phyloP scores from a whole-genome alignment of 208 protist species.

The Leishmania tarentolae region DNA sequence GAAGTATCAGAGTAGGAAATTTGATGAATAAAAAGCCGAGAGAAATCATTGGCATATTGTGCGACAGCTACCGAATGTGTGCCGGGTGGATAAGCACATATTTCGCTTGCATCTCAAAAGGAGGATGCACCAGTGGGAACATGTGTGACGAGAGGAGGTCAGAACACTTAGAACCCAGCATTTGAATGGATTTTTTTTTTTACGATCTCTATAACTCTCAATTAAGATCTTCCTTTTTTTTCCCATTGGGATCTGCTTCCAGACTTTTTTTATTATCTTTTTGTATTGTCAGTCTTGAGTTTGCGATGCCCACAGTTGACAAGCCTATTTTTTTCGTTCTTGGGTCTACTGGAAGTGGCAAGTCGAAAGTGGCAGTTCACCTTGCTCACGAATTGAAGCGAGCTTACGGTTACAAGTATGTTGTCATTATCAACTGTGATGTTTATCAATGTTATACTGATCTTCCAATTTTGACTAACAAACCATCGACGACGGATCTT shows the following conservation, averaged over 20 bases:
- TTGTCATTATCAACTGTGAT: slow-evolving; percentile 90
- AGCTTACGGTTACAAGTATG: slow-evolving; percentile 40
- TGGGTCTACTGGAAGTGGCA: slow-evolving; percentile 87
- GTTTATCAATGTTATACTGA: slow-evolving; percentile 88
- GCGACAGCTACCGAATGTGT: neutral
- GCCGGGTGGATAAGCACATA: neutral
- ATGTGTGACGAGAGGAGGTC: neutral
- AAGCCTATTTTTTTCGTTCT: slow-evolving; percentile 81
- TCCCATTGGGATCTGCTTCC: neutral
- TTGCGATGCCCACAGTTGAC: slow-evolving; percentile 18
- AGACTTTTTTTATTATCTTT: neutral
- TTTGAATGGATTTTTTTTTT: neutral
- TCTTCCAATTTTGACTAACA: slow-evolving; percentile 91
- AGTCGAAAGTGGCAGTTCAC: slow-evolving; percentile 70
- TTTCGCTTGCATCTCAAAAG: neutral
- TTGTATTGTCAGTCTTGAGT: neutral
- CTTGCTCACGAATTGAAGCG: slow-evolving; percentile 61
- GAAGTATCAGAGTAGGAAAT: neutral
- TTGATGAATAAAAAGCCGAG: neutral
- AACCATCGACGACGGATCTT: slow-evolving; percentile 58
- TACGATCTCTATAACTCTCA: neutral
- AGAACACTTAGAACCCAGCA: neutral
- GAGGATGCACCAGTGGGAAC: neutral
- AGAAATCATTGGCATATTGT: neutral
- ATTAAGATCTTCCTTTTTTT: slow-evolving; percentile 8